Evolutionary conservation across 257 asterid species (phyloP).

Genomic region (Ocimum tenuiflorum): DNA sequence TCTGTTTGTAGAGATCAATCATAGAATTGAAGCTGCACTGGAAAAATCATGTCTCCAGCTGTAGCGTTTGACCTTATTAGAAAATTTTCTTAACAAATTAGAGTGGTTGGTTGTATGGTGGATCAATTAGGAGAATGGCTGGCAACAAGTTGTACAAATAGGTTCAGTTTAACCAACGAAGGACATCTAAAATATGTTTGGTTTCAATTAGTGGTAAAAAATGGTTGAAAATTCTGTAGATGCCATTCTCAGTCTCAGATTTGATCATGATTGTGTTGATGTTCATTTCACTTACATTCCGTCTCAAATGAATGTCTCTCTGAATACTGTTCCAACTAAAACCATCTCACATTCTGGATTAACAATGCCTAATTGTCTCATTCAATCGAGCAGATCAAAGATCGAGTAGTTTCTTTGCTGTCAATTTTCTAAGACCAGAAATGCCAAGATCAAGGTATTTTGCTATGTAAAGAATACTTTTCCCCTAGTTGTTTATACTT

Average conservation of each 20-base stretch:
- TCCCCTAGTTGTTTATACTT: background rate
- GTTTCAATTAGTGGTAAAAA: background rate
- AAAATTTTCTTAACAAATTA: background rate
- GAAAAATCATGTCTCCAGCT: background rate
- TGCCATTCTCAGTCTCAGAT: background rate
- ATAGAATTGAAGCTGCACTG: background rate
- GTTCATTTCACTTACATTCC: background rate
- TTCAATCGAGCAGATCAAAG: conserved; percentile 11
- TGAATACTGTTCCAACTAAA: too few relatives aligned
- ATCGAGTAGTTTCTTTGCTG: background rate
- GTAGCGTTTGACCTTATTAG: background rate
- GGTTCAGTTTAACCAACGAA: background rate
- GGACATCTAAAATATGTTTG: background rate
- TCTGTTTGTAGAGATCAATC: background rate
- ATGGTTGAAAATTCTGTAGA: background rate
- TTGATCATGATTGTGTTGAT: background rate
- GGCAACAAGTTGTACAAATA: background rate
- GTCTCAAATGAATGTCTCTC: too few relatives aligned
- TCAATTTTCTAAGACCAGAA: background rate
- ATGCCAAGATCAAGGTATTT: conserved; percentile 31
- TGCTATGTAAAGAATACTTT: background rate
- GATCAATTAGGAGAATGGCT: background rate
- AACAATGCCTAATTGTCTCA: background rate
- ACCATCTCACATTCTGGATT: background rate
- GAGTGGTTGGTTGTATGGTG: background rate